Percentiles rank a stretch among this genome's conserved stretches.
These are phyloP conservation scores for Botrytis aclada DNA, from an alignment of 2,329 filamentous ascomycete species.

Conservation along the genomic window DNA sequence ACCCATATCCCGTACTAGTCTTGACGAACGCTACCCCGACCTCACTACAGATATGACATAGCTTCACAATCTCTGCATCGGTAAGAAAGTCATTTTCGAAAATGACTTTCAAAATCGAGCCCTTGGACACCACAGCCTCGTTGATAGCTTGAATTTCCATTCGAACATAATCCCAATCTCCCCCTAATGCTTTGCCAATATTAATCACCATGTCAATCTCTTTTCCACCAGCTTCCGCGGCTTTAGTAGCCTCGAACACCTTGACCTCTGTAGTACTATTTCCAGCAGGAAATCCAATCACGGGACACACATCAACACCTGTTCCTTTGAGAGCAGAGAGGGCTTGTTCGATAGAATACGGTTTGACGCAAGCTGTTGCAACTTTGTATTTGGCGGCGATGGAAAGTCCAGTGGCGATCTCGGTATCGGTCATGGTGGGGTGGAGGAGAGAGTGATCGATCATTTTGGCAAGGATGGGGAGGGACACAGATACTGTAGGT, in stretches of 20 bases:
- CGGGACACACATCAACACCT: slow-evolving; percentile 52
- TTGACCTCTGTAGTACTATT: slow-evolving; percentile 54
- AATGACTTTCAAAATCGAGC: slow-evolving; percentile 56
- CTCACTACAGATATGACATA: slow-evolving; percentile 54
- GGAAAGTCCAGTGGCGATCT: slow-evolving; percentile 49
- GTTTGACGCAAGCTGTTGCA: slow-evolving; percentile 57
- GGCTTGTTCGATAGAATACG: slow-evolving; percentile 52
- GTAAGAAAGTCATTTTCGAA: slow-evolving; percentile 58
- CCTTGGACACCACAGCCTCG: slow-evolving; percentile 43
- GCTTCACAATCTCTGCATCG: slow-evolving; percentile 47
- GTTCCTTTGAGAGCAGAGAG: slow-evolving; percentile 46
- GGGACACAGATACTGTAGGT: slow-evolving; percentile 42
- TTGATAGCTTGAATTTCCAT: slow-evolving; percentile 53
- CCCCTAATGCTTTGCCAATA: slow-evolving; percentile 54
- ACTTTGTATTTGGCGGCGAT: slow-evolving; percentile 49
- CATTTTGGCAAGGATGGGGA: slow-evolving; percentile 49
- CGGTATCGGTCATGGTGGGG: slow-evolving; percentile 57
- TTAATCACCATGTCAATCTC: slow-evolving; percentile 63
- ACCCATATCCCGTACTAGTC: slow-evolving; percentile 59
- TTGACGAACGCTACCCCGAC: slow-evolving; percentile 56
- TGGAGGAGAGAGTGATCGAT: slow-evolving; percentile 62
- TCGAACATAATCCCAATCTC: slow-evolving; percentile 55
- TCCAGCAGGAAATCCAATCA: slow-evolving; percentile 60
- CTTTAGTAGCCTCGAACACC: slow-evolving; percentile 50
- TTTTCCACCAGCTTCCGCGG: slow-evolving; percentile 46